Evolutionary conservation across 192 early-diverging fungal species (phyloP).

Genomic region (Rhizoclosmatium globosum): DNA sequence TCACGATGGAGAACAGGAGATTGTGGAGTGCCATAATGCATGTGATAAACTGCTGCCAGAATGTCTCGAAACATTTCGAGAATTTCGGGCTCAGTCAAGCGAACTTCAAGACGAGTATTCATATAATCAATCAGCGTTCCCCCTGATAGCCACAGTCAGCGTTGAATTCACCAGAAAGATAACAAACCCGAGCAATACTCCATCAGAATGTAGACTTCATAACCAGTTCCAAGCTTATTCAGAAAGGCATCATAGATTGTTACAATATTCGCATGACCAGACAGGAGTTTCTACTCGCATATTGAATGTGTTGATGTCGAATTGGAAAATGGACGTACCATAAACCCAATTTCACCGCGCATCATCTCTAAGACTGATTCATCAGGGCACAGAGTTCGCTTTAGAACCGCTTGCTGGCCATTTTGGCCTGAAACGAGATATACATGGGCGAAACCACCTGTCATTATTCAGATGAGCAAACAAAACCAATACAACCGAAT

Average conservation of each 20-base stretch:
- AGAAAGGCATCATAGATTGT: constrained; percentile 71
- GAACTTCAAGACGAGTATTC: constrained; percentile 77
- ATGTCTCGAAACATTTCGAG: constrained; percentile 88
- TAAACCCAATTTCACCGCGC: constrained; percentile 78
- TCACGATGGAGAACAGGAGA: constrained; percentile 87
- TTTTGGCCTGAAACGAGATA: constrained; percentile 73
- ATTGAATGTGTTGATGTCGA: no score
- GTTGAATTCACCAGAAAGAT: neutral
- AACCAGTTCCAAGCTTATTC: constrained; percentile 66
- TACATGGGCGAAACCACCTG: constrained; percentile 92
- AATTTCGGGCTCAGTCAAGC: constrained; percentile 85
- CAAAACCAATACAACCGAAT: neutral
- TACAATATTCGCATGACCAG: constrained; percentile 85
- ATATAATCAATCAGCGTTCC: constrained; percentile 86
- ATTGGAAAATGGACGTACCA: constrained; percentile 57
- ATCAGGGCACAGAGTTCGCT: constrained; percentile 79
- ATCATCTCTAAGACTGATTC: constrained; percentile 66
- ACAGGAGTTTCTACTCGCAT: constrained; percentile 63
- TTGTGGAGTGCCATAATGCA: constrained; percentile 78
- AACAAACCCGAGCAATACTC: constrained; percentile 84
- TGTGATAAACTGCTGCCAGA: constrained; percentile 87
- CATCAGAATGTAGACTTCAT: constrained; percentile 88
- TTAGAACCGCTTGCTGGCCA: constrained; percentile 75
- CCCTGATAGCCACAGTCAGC: constrained; percentile 45
- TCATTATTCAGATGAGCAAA: neutral